Evolutionary conservation across 345 rosid genomes (phyloP), one percentile per base, ranked within the genome.

Genomic region (Pistacia vera): DNA sequence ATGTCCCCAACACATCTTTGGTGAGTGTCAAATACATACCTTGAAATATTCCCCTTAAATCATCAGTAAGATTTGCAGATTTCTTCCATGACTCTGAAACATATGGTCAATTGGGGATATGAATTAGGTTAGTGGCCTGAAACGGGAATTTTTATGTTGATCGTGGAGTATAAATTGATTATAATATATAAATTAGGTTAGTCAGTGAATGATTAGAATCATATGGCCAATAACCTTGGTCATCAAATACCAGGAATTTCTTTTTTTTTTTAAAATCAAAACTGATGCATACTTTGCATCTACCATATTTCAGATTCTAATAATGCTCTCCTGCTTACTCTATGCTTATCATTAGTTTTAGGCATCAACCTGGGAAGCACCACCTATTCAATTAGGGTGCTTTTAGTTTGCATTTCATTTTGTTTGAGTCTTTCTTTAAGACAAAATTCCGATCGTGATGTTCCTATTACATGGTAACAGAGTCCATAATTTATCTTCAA

Each of bases 1-100:
- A 91, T 92, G 99, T 93, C 99, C 35, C 98, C 97, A 33, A 93
- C 98, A 17, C 99, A 96, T 90, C 87, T 89, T 65, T 85, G 90
- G 97, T 91, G 74, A 84, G 85, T 74, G 35, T 75, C 76, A 60
- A 54, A 70, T 20, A 46, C 59, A 44, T 55, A 20, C 5, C 13
- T 36, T 30, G 48, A 74, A 64, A 74, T 22, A 58, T 72, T 30
- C 55, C 38, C 35, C 52, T 28, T 9, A 17, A 38, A 33, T 13
- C 46, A 55, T 41, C 48, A 65, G 20, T 60, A 59, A n/a, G 12
- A 52, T 74, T n/a, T 51, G 16, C 22, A 76, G 48, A 54, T 44
- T 17, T 68, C 28, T 76, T 49, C 63, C 41, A 5, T 59, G 56
- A 8, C 59, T 8, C 33, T 9, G 33, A 16, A 13, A 61, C 22